These are phyloP conservation scores for Sporothrix luriei DNA, from an alignment of 2,329 filamentous ascomycete genomes.

Conservation along the genomic window DNA sequence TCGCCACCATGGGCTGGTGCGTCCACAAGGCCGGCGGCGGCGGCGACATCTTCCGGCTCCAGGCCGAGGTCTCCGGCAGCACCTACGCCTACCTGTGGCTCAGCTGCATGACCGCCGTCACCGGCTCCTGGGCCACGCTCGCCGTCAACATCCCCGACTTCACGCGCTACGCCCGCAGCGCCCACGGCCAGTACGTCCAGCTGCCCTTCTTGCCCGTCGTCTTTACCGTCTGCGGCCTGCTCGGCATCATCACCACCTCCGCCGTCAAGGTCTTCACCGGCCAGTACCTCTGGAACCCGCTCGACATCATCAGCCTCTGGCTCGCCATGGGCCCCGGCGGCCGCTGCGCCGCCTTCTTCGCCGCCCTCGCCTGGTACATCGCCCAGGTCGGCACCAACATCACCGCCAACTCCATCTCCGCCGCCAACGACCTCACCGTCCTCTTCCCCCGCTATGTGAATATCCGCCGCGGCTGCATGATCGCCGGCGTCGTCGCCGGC, in stretches of 20 bases:
- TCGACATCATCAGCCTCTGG: conserved; percentile 52
- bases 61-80: conserved; percentile 45
- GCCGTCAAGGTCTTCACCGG: conserved; percentile 58
- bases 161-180: conserved; percentile 46
- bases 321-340: conserved; percentile 49
- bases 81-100: conserved; percentile 52
- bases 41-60: conserved; percentile 45
- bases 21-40: conserved; percentile 60
- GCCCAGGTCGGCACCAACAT: conserved; percentile 61
- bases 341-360: conserved; percentile 50
- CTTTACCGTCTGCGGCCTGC: conserved; percentile 52
- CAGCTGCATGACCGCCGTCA: conserved; percentile 51
- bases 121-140: conserved; percentile 48
- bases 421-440: conserved; percentile 59
- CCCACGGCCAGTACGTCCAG: conserved; percentile 47
- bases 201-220: conserved; percentile 52
- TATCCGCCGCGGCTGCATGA: conserved; percentile 58
- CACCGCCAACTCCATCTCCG: conserved; percentile 57
- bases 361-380: conserved; percentile 56
- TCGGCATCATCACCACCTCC: conserved; percentile 62
- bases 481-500: conserved; percentile 58
- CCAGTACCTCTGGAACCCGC: conserved; percentile 54
- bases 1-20: conserved; percentile 66
- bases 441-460: conserved; percentile 58
- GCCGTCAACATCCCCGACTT: conserved; percentile 60